Conservation (phyloP, 2,329 filamentous ascomycete species). For the Aspergillus candidus region DNA sequence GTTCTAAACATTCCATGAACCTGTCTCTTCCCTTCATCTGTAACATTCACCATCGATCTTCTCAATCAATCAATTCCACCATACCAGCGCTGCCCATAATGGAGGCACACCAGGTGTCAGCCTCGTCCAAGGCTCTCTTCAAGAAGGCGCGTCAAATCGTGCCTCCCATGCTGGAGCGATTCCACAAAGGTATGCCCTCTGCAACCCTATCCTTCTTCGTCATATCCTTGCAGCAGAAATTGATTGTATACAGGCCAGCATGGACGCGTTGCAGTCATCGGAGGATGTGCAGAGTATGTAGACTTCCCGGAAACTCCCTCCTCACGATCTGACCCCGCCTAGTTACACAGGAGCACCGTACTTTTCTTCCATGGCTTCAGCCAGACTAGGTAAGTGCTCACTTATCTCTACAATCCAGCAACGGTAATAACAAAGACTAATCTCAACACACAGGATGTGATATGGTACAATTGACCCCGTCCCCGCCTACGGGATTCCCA, state of each 20-base stretch:
- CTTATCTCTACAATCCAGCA: background rate
- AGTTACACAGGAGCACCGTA: constrained; percentile 92
- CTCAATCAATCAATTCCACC: background rate
- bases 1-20: background rate
- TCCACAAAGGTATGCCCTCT: constrained; percentile 73
- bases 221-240: too few relatives aligned
- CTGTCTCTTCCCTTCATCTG: background rate
- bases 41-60: background rate
- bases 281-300: constrained; percentile 72
- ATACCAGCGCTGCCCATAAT: constrained; percentile 14
- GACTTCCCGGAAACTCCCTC: background rate
- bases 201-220: background rate
- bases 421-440: background rate
- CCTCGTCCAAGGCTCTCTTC: constrained; percentile 67
- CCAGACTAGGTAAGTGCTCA: constrained; percentile 59
- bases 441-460: constrained; percentile 52
- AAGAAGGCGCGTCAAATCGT: constrained; percentile 81
- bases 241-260: constrained; percentile 62
- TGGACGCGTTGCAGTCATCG: constrained; percentile 86
- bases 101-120: constrained; percentile 48
- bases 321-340: background rate
- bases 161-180: constrained; percentile 88
- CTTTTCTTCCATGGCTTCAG: constrained; percentile 96
- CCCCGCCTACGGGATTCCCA: background rate
- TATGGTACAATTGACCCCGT: constrained; percentile 55